A percentile compares a stretch with the other conserved stretches of the same genome.
Evolutionary conservation across 1,139 yeast species (phyloP).

Genomic region (Geotrichum citri-aurantii): DNA sequence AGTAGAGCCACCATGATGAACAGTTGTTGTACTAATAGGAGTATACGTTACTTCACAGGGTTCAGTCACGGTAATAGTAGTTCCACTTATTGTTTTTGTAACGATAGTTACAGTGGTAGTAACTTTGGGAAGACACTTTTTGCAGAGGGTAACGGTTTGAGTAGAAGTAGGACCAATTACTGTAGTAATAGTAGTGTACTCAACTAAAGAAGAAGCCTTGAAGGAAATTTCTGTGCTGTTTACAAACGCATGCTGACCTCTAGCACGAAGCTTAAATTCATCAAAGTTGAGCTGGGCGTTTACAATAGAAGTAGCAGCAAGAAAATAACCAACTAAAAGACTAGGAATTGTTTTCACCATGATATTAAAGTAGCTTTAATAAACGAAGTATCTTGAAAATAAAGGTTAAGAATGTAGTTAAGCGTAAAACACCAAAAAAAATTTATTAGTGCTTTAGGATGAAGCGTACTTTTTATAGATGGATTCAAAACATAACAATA

Average conservation of each 20-base stretch:
- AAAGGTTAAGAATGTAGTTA: not conserved
- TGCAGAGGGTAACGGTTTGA: conserved; percentile 14
- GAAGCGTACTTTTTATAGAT: not conserved
- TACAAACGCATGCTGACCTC: not conserved
- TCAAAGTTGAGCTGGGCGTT: not conserved
- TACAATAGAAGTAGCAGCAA: not conserved
- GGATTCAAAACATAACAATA: not conserved
- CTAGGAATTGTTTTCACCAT: not conserved
- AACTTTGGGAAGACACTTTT: conserved; percentile 4
- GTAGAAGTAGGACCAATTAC: conserved; percentile 13
- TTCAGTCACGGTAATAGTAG: conserved; percentile 18
- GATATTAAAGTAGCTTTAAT: not conserved
- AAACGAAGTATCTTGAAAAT: not conserved
- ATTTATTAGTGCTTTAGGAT: too few species aligned
- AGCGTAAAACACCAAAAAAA: too few species aligned
- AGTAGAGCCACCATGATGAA: conserved; percentile 12
- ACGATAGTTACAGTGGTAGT: conserved; percentile 7
- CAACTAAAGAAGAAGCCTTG: not conserved
- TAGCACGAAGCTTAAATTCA: not conserved
- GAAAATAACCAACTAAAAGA: not conserved
- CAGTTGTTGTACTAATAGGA: conserved; percentile 8
- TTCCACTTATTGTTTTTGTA: conserved; percentile 13
- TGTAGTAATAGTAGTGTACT: conserved; percentile 4
- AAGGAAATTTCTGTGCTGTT: not conserved
- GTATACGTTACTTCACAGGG: conserved; percentile 14